Evolutionary conservation across 345 rosid species (phyloP).

Genomic region (Lepidium sativum): DNA sequence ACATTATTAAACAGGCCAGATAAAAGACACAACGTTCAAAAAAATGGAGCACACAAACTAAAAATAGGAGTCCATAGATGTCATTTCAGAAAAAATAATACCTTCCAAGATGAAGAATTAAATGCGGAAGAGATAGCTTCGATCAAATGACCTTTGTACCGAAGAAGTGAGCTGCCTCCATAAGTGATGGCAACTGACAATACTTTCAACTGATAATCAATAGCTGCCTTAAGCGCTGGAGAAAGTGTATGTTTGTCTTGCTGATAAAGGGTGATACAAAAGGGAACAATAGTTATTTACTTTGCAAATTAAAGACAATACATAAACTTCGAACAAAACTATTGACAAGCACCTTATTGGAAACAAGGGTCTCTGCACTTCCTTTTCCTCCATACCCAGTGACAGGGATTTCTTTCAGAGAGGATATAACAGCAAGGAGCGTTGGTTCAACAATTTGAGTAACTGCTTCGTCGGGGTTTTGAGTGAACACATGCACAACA

Average conservation of each 20-base stretch:
- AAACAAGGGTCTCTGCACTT: conserved; percentile 33
- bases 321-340: conserved; percentile 12
- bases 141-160: conserved; percentile 54
- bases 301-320: conserved; percentile 11
- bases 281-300: background rate
- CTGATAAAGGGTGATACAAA: conserved; percentile 9
- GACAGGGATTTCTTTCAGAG: conserved; percentile 77
- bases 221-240: conserved; percentile 90
- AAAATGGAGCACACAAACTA: conserved; percentile 6
- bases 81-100: conserved; percentile 24
- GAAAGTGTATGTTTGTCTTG: conserved; percentile 73
- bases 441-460: conserved; percentile 79
- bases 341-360: conserved; percentile 52
- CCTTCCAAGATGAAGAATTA: conserved; percentile 98
- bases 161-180: conserved; percentile 84
- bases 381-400: conserved; percentile 91
- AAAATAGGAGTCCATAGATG: background rate
- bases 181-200: conserved; percentile 82
- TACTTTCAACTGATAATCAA: conserved; percentile 87
- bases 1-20: conserved; percentile 1
- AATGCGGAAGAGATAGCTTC: conserved; percentile 79
- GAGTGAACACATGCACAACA: conserved; percentile 97
- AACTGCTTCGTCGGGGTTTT: conserved; percentile 88
- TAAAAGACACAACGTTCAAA: too few relatives aligned
- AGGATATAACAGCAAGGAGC: conserved; percentile 64